A percentile compares a stretch with the other conserved stretches of the same genome.
phyloP scores from a whole-genome alignment of 1,139 yeast genomes.

The Debaryomyces sp. region DNA sequence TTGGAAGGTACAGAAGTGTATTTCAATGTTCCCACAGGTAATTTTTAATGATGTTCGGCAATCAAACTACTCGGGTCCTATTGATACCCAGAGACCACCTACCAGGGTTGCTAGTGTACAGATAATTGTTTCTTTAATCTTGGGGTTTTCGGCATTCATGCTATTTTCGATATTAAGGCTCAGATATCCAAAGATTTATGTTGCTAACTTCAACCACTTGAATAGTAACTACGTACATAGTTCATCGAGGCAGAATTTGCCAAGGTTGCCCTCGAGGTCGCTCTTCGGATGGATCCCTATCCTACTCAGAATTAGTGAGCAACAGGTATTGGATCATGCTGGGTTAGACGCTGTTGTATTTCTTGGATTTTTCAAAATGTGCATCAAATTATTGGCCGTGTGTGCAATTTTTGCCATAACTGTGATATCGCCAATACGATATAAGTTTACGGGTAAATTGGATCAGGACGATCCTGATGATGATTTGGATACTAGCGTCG shows the following conservation, averaged over 20 bases:
- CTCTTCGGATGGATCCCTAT: slow-evolving; percentile 81
- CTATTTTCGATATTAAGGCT: slow-evolving; percentile 65
- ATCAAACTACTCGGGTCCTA: neutral
- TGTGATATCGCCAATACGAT: slow-evolving; percentile 73
- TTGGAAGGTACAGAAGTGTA: neutral
- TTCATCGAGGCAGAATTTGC: slow-evolving; percentile 41
- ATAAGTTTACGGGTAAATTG: slow-evolving; percentile 67
- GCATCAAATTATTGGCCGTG: slow-evolving; percentile 60
- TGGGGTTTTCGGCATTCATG: slow-evolving; percentile 67
- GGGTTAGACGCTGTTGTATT: slow-evolving; percentile 94
- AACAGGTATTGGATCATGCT: slow-evolving; percentile 81
- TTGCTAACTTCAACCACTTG: slow-evolving; percentile 51
- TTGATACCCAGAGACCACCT: slow-evolving; percentile 24
- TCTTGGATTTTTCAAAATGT: slow-evolving; percentile 76
- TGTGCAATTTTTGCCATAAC: slow-evolving; percentile 65
- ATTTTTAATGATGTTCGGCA: slow-evolving; percentile 6
- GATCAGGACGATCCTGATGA: slow-evolving; percentile 57
- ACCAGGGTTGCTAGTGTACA: slow-evolving; percentile 53
- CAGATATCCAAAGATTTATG: slow-evolving; percentile 73
- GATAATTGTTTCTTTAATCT: slow-evolving; percentile 57
- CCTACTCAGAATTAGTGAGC: slow-evolving; percentile 65
- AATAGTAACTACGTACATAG: slow-evolving; percentile 48
- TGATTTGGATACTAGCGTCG: slow-evolving; percentile 25
- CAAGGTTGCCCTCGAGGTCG: slow-evolving; percentile 42
- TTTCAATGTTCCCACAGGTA: neutral